Percentiles rank a stretch among this genome's conserved stretches.
These are phyloP conservation scores for Phytophthora fragariae DNA, from an alignment of 352 stramenopile species.

Conservation along the genomic window DNA sequence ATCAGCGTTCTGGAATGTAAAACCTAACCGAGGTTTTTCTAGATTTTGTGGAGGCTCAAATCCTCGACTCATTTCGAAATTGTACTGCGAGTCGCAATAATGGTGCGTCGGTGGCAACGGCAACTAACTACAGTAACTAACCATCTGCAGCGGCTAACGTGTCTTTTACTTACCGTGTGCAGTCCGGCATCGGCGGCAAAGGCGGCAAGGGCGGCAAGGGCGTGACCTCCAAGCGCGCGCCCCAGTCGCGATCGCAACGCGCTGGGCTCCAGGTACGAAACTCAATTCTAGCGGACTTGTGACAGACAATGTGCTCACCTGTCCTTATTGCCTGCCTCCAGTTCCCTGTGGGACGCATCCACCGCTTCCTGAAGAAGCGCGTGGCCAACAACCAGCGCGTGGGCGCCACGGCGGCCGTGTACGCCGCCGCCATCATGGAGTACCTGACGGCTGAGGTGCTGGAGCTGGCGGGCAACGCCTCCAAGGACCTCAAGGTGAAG, in stretches of 20 bases:
- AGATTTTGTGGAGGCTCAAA: not conserved
- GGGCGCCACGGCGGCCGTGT: constrained; percentile 99
- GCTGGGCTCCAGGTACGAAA: constrained; percentile 95
- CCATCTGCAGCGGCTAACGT: constrained; percentile 9
- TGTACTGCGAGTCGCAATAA: constrained; percentile 7
- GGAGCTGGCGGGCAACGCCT: constrained; percentile 98
- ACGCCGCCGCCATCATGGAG: constrained; percentile 99
- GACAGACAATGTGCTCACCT: not conserved
- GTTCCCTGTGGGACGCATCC: constrained; percentile 99
- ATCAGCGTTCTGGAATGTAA: not conserved
- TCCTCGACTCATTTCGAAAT: constrained; percentile 24
- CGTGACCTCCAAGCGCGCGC: constrained; percentile 98
- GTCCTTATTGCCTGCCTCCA: constrained; percentile 42
- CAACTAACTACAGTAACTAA: not conserved
- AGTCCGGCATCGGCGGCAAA: constrained; percentile 93
- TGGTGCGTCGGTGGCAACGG: constrained; percentile 17
- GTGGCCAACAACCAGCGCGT: constrained; percentile 99
- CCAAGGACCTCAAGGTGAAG: constrained; percentile 98
- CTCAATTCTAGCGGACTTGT: constrained; percentile 3
- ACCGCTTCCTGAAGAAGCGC: constrained; percentile 99
- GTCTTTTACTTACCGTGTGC: constrained; percentile 1
- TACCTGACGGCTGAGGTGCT: constrained; percentile 99
- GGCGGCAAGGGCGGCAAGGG: constrained; percentile 99
- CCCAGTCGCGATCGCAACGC: constrained; percentile 98
- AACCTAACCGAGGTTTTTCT: not conserved